Percentiles rank a stretch among this genome's conserved stretches.
Evolutionary conservation across 2,329 filamentous ascomycete genomes (phyloP).

Genomic region (Verticillium nubilum): DNA sequence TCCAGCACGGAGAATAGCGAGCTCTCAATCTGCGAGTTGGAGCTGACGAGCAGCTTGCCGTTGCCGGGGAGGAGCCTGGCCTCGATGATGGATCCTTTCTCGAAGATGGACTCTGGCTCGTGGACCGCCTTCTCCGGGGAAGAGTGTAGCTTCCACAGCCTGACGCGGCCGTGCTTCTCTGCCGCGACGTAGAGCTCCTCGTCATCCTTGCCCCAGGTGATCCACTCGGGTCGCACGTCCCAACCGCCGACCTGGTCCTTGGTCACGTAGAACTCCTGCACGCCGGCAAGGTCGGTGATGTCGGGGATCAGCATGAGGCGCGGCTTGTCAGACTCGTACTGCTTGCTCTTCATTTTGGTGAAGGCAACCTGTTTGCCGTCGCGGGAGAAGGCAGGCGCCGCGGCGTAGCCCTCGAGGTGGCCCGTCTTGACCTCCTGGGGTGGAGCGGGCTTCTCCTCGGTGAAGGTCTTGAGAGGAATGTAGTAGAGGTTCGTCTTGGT

Average conservation of each 20-base stretch:
- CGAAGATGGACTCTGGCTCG: slow-evolving; percentile 43
- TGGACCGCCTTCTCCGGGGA: slow-evolving; percentile 41
- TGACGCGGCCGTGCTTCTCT: slow-evolving; percentile 59
- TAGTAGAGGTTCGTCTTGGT: slow-evolving; percentile 82
- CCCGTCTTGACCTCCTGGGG: slow-evolving; percentile 52
- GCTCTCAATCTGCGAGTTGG: slow-evolving; percentile 67
- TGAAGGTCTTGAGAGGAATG: slow-evolving; percentile 58
- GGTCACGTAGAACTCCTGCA: slow-evolving; percentile 58
- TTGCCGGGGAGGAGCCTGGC: slow-evolving; percentile 45
- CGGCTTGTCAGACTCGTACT: slow-evolving; percentile 79
- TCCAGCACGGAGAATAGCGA: slow-evolving; percentile 61
- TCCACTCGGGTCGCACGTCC: slow-evolving; percentile 52
- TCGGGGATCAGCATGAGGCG: slow-evolving; percentile 61
- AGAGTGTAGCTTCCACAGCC: slow-evolving; percentile 58
- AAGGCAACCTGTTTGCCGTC: slow-evolving; percentile 69
- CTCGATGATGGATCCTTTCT: slow-evolving; percentile 48
- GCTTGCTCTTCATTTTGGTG: slow-evolving; percentile 67
- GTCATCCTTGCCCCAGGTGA: slow-evolving; percentile 54
- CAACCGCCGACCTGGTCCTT: slow-evolving; percentile 58
- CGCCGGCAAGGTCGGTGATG: slow-evolving; percentile 48
- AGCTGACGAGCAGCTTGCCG: slow-evolving; percentile 55
- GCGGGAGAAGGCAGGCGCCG: slow-evolving; percentile 66
- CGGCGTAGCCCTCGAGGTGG: slow-evolving; percentile 57
- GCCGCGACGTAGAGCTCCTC: slow-evolving; percentile 66
- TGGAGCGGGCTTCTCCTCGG: slow-evolving; percentile 40